phyloP scores from a whole-genome alignment of 2,329 filamentous ascomycete species.

The Sarocladium brachiariae region DNA sequence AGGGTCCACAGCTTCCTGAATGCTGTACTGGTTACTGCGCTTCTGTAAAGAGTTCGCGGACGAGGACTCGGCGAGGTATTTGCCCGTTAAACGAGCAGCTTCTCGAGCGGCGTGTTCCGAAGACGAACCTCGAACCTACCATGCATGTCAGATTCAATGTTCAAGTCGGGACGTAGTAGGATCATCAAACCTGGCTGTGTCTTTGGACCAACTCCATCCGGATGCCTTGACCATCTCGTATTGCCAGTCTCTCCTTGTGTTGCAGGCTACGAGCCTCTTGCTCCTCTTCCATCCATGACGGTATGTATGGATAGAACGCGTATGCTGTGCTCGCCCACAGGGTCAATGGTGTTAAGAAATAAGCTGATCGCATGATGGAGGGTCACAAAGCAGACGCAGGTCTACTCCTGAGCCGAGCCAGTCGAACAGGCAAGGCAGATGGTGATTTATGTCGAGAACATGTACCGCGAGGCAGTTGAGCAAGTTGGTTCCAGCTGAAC shows the following conservation, averaged over 20 bases:
- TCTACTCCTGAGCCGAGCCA: constrained; percentile 7
- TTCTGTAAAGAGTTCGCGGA: constrained; percentile 17
- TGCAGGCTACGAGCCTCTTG: constrained; percentile 20
- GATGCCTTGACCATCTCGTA: constrained; percentile 19
- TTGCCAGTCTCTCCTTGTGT: constrained; percentile 16
- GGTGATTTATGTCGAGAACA: neutral
- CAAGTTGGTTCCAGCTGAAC: constrained; percentile 10
- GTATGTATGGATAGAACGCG: constrained; percentile 42
- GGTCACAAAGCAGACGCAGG: constrained; percentile 2
- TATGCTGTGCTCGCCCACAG: constrained; percentile 38
- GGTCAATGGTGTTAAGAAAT: constrained; percentile 37
- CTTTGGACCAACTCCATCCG: constrained; percentile 37
- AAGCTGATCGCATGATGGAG: constrained; percentile 33
- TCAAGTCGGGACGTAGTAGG: neutral
- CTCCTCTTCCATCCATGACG: constrained; percentile 27
- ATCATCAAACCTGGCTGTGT: constrained; percentile 12
- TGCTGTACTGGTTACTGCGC: constrained; percentile 39
- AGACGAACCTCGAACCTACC: constrained; percentile 20
- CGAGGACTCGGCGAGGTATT: constrained; percentile 25
- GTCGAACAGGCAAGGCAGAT: neutral
- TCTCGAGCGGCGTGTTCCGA: constrained; percentile 30
- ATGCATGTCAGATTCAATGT: neutral
- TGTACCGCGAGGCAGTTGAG: neutral
- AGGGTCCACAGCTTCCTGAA: constrained; percentile 40
- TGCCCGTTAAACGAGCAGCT: constrained; percentile 31